Evolutionary conservation across 2,329 filamentous ascomycete genomes (phyloP), one percentile per base, ranked within the genome.

Genomic region (Xylariaceae sp.): DNA sequence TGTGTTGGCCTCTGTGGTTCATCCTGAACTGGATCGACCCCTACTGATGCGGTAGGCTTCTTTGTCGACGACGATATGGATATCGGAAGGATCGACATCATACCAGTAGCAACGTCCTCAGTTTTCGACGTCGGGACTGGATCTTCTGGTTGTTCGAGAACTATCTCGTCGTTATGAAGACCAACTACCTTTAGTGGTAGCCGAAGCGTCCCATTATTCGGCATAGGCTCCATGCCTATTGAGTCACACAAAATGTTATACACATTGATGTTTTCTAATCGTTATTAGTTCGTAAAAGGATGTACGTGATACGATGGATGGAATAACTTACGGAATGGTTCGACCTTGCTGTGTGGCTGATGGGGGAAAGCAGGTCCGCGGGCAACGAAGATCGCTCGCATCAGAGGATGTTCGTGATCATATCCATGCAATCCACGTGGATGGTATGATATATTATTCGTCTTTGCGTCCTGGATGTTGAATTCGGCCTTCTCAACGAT

Each of bases 241-340:
- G 91, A 93, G 74, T 97, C 93, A 72, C 94, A 97, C 40, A 98
- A 76, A 61, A 98, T 91, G 69, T 96, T 96, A 76, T 98, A 98
- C 7, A 98, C 90, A 68, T 97, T 90, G 57, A 86, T 93, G 64
- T 98, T 98, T 84, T 97, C 90, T 94, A 66, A 21, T 4, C 5
- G 3, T 9, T 29, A 69, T 75, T 71, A 75, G 48, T 33, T 45
- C 7, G 40, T 16, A 53, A 41, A 17, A 12, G 12, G 6, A 46
- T n/a, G 4, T 37, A 6, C 60, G 36, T 49, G 6, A 37, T 28
- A 23, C 16, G 44, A 24, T 26, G 41, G 6, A 2, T 9, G 17
- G 33, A 14, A 40, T n/a, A 31, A 84, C 90, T 84, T 83, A 93
- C 91, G 93, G 72, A 98, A 98, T 3, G 82, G 79, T 28, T 90